Evolutionary conservation across 768 basidiomycete genomes (phyloP).

Genomic region (Sarcomyxa edulis): DNA sequence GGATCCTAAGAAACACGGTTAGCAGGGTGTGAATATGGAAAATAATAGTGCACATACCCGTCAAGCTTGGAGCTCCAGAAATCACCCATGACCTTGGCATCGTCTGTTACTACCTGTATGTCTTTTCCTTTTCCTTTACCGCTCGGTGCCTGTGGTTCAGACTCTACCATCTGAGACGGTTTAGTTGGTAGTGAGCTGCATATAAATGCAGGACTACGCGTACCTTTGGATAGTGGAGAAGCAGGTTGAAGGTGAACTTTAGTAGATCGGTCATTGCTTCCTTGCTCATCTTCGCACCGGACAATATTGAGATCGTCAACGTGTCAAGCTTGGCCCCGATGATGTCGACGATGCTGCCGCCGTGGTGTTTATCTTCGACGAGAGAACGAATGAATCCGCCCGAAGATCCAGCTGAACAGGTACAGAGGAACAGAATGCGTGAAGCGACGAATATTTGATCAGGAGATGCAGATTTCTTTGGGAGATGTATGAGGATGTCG

Average conservation of each 20-base stretch:
- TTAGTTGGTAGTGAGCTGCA: conserved; percentile 5
- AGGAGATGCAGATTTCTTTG: conserved; percentile 53
- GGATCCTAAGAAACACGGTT: conserved; percentile 31
- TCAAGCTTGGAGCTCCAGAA: conserved; percentile 73
- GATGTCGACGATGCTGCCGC: conserved; percentile 57
- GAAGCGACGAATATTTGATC: conserved; percentile 72
- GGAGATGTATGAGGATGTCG: conserved; percentile 7
- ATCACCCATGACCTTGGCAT: conserved; percentile 58
- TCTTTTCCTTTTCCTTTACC: conserved; percentile 14
- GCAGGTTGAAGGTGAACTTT: conserved; percentile 80
- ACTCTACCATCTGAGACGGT: conserved; percentile 31
- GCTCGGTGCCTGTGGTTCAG: conserved; percentile 37
- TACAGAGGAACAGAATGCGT: conserved; percentile 72
- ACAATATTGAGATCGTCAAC: conserved; percentile 41
- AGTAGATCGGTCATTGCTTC: conserved; percentile 81
- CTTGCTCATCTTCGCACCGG: conserved; percentile 47
- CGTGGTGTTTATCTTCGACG: conserved; percentile 58
- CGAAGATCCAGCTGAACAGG: conserved; percentile 40
- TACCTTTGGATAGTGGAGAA: conserved; percentile 79
- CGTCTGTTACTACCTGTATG: conserved; percentile 12
- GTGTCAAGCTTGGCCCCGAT: conserved; percentile 57
- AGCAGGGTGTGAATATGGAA: too few species aligned
- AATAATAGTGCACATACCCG: conserved; percentile 38
- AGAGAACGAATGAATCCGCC: conserved; percentile 44
- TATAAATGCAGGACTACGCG: conserved; percentile 9